phyloP scores from a whole-genome alignment of 371 early-diverging fungal species.

The Chytridium lagenaria region DNA sequence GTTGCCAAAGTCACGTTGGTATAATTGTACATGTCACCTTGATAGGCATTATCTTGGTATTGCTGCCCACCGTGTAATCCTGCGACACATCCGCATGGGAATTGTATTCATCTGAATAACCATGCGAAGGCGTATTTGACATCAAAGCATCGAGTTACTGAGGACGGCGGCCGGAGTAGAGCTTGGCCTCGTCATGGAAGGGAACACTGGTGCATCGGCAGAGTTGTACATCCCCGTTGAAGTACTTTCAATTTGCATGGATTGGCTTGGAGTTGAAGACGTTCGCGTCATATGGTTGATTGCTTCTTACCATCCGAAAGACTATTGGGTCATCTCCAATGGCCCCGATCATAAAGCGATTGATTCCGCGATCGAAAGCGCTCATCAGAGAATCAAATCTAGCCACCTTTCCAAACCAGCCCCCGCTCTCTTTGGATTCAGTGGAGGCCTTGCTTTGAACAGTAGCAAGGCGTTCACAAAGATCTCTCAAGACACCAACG shows the following conservation, averaged over 20 bases:
- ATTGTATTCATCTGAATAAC: not conserved
- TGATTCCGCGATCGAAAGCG: constrained; percentile 72
- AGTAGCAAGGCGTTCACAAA: constrained; percentile 51
- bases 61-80: not conserved
- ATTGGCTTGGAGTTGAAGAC: constrained; percentile 4
- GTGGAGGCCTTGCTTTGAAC: constrained; percentile 35
- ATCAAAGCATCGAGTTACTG: not conserved
- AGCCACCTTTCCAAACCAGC: constrained; percentile 60
- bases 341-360: constrained; percentile 34
- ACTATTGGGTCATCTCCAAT: constrained; percentile 6
- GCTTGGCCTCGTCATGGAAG: constrained; percentile 2
- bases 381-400: constrained; percentile 73
- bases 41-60: no score
- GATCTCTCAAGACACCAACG: constrained; percentile 61
- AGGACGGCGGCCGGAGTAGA: constrained; percentile 7
- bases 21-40: not conserved
- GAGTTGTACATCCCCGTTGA: not conserved
- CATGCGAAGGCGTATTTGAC: not conserved
- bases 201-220: not conserved
- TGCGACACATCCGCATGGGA: not conserved
- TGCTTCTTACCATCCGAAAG: not conserved
- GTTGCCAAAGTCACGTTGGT: not conserved
- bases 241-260: not conserved
- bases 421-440: constrained; percentile 56
- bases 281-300: not conserved